Evolutionary conservation across 352 stramenopile genomes (phyloP), one percentile per base, ranked within the genome.

Genomic region (Phytophthora pini): DNA sequence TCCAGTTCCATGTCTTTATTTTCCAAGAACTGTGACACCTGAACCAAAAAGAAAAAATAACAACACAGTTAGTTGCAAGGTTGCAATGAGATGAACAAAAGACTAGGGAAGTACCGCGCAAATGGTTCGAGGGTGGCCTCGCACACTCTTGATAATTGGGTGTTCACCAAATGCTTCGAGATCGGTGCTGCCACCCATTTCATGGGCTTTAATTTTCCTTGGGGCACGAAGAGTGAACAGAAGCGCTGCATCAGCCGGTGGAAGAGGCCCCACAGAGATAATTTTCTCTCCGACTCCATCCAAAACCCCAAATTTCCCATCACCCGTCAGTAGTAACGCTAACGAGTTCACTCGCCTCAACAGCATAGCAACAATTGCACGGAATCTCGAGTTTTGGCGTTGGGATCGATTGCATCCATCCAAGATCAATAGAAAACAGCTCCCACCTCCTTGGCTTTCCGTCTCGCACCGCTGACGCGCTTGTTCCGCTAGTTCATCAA

Each of bases 1-100:
- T 94, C 86, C n/a, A 91, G 62, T 39, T 92, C 80, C 80, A 94
- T 90, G 56, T 94, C 86, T 51, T 91, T 92, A 39, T 82, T 85
- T 61, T 94, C 84, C 57, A 94, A 59, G 17, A 94, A 92, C 55
- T 94, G 86, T 8, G 86, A 86, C 5, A 94, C 79, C 75, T 86
- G 52, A 22, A 22, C 34, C 34, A 36, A 8, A 50, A 34, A 50
- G 34, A 46, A 31, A 26, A 26, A 26, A 20, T 20, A 20, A 2
- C 24, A 26, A 26, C 1, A 51, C 22, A 34, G 5, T 22, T 45
- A 46, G 56, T 13, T 39, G 11, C 20, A 43, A 34, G 17, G 10
- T n/a, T 43, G n/a, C 11, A 58, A 0, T 26, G 4, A 24, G 39
- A 7, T 62, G 20, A 55, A 26, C 13, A 51, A 24, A 1, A 9